Evolutionary conservation across 2,329 filamentous ascomycete species (phyloP).

Genomic region (Cucurbitaria berberidis): DNA sequence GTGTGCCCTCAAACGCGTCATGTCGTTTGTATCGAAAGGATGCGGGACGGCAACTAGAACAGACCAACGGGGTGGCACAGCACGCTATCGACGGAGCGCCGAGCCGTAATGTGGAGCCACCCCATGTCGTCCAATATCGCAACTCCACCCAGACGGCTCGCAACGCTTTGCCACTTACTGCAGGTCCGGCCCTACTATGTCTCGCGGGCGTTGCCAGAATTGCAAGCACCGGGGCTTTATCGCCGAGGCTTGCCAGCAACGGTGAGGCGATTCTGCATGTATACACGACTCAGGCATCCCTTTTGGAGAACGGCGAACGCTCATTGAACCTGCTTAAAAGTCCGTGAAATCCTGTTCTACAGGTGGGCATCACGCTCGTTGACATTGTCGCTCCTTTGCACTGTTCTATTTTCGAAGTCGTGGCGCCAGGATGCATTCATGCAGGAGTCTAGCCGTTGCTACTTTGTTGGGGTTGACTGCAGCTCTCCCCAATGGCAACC

Average conservation of each 20-base stretch:
- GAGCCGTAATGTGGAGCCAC: neutral
- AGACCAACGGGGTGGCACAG: neutral
- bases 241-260: neutral
- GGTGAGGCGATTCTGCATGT: neutral
- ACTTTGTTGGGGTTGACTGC: constrained; percentile 18
- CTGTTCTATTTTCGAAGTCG: neutral
- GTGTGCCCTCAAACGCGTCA: neutral
- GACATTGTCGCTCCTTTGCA: neutral
- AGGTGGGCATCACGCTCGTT: neutral
- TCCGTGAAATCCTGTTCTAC: constrained; percentile 3
- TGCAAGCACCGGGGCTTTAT: neutral
- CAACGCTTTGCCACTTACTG: neutral
- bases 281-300: constrained; percentile 2
- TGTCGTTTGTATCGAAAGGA: neutral
- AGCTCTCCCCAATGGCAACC: constrained; percentile 15
- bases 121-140: neutral
- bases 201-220: neutral
- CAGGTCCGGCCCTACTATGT: neutral
- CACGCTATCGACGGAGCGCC: neutral
- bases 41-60: neutral
- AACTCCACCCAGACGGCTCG: neutral
- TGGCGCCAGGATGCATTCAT: constrained; percentile 26
- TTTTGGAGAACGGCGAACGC: neutral
- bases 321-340: constrained; percentile 2
- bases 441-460: constrained; percentile 17